Base-by-base conservation (phyloP, 352 stramenopile species). In the Phytophthora lateralis region DNA sequence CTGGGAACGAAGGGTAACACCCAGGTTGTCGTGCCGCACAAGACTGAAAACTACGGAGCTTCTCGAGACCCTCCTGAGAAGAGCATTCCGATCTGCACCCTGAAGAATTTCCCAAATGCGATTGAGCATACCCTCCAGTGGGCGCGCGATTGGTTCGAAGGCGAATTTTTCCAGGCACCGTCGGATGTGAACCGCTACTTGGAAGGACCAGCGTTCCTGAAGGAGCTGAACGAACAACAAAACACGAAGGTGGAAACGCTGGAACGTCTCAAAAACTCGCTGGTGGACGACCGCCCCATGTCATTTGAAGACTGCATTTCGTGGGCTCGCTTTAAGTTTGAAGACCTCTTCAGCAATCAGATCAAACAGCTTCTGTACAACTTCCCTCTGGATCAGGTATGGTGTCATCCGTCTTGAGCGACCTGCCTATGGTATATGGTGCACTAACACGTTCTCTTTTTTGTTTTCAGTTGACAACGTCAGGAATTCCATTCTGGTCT, bases 21-120 rank as follows among this genome's bases (percentile, higher is more conserved):
- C 3, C 90, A 98, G 53, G 73, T 97, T 55, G 85, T 96, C 17
- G 85, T 97, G 17, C 88, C 88, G 3, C 82, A 95, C 75, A 91
- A 93, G 52, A 97, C 97, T 21, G 89, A 97, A 58, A 99, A 99
- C 73, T 99, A 99, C 64, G 96, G 97, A 15, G 97, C 93, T 74
- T 99, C 96, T 35, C 92, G 96, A 37, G 98, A 99, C 73, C 97
- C 97, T 60, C 97, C 97, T 6, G 98, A 99, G 78, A 99, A 99
- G 80, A 98, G 88, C 50, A 99, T 99, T 70, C 98, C 98, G 8
- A 97, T 99, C 48, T 99, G 98, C 69, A 99, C 98, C 1, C 80
- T 99, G 18, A 99, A 99, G 81, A 99, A 99, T 80, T 99, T 99
- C 66, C 98, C 98, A 3, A 99, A 99, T 75, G 93, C 98, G 43